These are phyloP conservation scores for Arabidopsis hybrid DNA, from an alignment of 441 rosid genomes.

Conservation along the genomic window DNA sequence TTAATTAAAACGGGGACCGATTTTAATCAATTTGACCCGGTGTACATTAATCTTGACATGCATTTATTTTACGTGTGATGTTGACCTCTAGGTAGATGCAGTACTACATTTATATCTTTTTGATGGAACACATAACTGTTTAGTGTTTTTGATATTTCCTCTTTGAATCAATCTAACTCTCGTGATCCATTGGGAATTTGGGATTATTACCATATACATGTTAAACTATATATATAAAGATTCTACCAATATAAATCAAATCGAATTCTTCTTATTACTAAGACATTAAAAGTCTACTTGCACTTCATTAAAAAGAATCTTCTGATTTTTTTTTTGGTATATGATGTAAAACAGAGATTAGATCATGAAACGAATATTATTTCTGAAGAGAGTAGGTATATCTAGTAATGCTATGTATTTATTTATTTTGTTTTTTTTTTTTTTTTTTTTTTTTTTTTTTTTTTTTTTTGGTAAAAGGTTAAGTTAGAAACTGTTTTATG, in stretches of 20 bases:
- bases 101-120: conserved; percentile 42
- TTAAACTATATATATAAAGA: not conserved
- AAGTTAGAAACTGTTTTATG: too few species aligned
- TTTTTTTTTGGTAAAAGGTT: too few species aligned
- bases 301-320: not conserved
- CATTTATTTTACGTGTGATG: conserved; percentile 43
- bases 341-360: not conserved
- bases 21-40: conserved; percentile 35
- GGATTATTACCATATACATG: conserved; percentile 13
- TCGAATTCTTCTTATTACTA: not conserved
- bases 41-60: conserved; percentile 43
- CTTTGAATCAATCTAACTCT: conserved; percentile 6
- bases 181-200: conserved; percentile 38
- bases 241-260: not conserved
- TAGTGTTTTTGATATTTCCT: conserved; percentile 28
- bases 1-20: conserved; percentile 45
- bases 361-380: not conserved
- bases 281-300: not conserved
- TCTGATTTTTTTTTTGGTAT: not conserved
- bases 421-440: too few species aligned
- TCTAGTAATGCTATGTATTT: not conserved
- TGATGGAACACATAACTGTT: conserved; percentile 36
- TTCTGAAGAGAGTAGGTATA: not conserved
- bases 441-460: too few species aligned
- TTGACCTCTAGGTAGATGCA: conserved; percentile 38